Base-by-base conservation (phyloP, 2,329 filamentous ascomycete genomes). In the Claviceps purpurea region DNA sequence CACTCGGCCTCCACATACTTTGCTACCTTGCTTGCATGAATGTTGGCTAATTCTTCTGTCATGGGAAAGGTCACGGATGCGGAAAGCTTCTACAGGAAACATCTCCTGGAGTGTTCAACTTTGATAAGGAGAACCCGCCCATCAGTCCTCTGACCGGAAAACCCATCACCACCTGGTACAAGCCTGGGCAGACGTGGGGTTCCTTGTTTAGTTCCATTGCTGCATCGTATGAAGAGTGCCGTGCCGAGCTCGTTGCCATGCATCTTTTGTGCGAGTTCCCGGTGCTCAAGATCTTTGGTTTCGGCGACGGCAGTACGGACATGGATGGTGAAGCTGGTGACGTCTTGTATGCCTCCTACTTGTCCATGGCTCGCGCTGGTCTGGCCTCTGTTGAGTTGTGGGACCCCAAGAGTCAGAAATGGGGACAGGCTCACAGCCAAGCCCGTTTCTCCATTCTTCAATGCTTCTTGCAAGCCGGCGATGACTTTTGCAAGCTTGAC, bases 31-130 rank as follows among this genome's bases (percentile, higher is more conserved):
- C 22, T 37, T 14, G 20, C 40, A 43, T 14, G 16, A n/a, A 24
- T 26, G 4, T 30, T 5, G 14, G 50, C 56, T 65, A 48, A 64
- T 24, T 41, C 37, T 16, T 22, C 0, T 20, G 4, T 22, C 11
- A 34, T 22, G 4, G 3, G 2, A 26, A 30, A 67, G 87, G 90
- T 18, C 91, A 96, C 60, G 91, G 91, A 34, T 95, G 90, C 54
- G 91, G 91, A 47, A 97, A 96, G 70, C 77, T 97, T 11, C 77
- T 97, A 0, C 89, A 95, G 68, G 91, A 97, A 67, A 95, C 87
- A 0, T 76, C 82, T 2, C 77, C 85, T 1, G 89, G 89, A 11
- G 74, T 79, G 44, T 96, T 80, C 74, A 97, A 97, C 73, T 97
- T 97, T 63, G 87, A 97, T 64, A 73, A 82, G 54, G 72, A 82